Base-by-base conservation (phyloP, 2,329 filamentous ascomycete genomes). In the Colletotrichum destructivum region DNA sequence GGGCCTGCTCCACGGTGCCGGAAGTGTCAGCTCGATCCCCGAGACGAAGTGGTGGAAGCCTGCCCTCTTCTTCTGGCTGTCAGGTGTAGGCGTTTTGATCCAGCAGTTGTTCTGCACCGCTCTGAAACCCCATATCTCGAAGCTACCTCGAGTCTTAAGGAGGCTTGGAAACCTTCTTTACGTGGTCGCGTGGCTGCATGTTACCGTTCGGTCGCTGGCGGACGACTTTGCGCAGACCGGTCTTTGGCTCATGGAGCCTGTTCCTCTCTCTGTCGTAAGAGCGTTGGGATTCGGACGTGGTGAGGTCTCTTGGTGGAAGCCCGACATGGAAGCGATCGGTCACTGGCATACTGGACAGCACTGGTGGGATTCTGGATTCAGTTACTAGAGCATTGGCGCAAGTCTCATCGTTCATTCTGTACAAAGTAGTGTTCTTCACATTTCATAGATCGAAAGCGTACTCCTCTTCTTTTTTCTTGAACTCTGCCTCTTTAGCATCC, bases 171-270 rank as follows among this genome's bases (percentile, higher is more conserved):
- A 96, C 75, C 79, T 93, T 0, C 26, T 85, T 0, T 92, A 91
- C 74, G 87, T 90, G 1, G 74, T 90, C 6, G 75, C 79, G 0
- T 98, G 94, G 94, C 82, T 97, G 71, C 89, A 90, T 66, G 79
- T 84, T 18, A 96, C 93, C 0, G 88, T 88, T 0, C 85, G 85
- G 51, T 79, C 91, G 46, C 85, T 98, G n/a, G 84, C 90, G 13
- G 90, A 97, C 78, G 95, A 98, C 77, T 91, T 97, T 78, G 88
- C 91, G 0, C 85, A 87, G 13, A 88, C 90, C 0, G 94, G 94
- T 0, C 77, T 97, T 0, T 98, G 93, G 93, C 81, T 97, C 16
- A 90, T 90, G 73, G 94, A 98, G 80, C 94, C 94, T 0, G 82
- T 97, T n/a, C 94, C 95, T 0, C 74, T 96, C 11, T 97, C 94